Base-by-base conservation (phyloP, 768 basidiomycete genomes). In the Pleurotus sapidus region DNA sequence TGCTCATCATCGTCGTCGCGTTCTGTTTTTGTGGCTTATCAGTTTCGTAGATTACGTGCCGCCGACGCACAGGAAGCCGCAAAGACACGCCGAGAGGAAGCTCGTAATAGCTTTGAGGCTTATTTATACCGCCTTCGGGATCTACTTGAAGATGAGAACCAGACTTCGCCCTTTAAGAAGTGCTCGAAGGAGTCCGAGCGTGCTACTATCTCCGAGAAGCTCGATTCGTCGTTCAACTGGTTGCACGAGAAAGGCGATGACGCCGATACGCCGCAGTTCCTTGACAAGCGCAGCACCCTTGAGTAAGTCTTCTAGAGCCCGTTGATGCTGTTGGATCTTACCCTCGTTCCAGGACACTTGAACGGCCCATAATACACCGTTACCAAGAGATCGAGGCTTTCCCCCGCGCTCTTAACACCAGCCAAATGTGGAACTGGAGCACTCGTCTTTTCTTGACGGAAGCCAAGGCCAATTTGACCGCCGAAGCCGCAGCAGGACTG, bases 41-140 rank as follows among this genome's bases (percentile, higher is more conserved):
- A 34, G 0, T 9, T 48, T 40, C 23, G 18, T 20, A 97, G 95
- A 68, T 77, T 99, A 9, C 83, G 88, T 11, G 84, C 86, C 8
- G 78, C 96, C 58, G 91, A 96, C 62, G 69, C 76, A 5, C 86
- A 88, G 55, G 95, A 98, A 73, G 74, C 78, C 2, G 81, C 86
- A 15, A 93, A 92, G 69, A 79, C 77, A 30, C 84, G 84, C 54
- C 86, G 86, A 30, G 95, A 95, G 65, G 97, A 98, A 69, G 93
- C 93, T 2, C 81, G 89, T 27, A 99, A 99, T 72, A 78, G 82
- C 23, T 84, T 99, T 51, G 97, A 99, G 71, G 84, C 88, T 30
- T 97, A 97, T 67, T 72, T 98, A n/a, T 99, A 99, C 75, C 83
- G 88, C 59, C 73, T 97, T 34, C 87, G 92, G 18, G 94, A 94